These are phyloP conservation scores for Aspergillus terreus DNA, from an alignment of 2,329 filamentous ascomycete genomes.

Conservation along the genomic window DNA sequence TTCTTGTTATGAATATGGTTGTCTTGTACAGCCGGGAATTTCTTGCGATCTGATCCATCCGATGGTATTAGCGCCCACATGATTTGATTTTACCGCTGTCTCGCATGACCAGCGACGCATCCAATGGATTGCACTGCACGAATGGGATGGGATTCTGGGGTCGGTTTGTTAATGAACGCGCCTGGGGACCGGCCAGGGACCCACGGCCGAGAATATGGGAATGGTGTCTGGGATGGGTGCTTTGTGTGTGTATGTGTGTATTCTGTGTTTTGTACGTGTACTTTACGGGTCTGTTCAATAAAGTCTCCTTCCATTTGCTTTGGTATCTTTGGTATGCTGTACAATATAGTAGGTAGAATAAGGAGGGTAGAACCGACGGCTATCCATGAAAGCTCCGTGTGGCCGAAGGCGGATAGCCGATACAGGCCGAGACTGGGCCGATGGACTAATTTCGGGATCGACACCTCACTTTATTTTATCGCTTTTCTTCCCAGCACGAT, in stretches of 20 bases:
- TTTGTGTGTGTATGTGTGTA: not conserved
- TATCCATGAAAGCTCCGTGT: constrained; percentile 25
- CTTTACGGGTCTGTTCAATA: not conserved
- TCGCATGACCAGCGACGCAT: not conserved
- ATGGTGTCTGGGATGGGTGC: constrained; percentile 8
- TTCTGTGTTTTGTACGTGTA: constrained; percentile 7
- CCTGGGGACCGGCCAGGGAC: not conserved
- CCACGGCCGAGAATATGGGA: constrained; percentile 2
- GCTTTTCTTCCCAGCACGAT: not conserved
- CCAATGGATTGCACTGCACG: not conserved
- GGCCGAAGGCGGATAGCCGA: constrained; percentile 32
- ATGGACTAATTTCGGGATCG: constrained; percentile 1
- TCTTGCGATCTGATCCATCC: too few relatives aligned
- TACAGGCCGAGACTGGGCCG: constrained; percentile 29
- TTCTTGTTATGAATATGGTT: not conserved
- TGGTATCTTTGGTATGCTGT: not conserved
- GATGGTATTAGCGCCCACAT: too few relatives aligned
- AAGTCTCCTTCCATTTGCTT: not conserved
- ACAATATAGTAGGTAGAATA: not conserved
- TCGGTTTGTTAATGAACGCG: not conserved
- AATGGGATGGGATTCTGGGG: not conserved
- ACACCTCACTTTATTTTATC: not conserved
- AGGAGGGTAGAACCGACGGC: not conserved
- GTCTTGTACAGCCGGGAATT: too few relatives aligned
- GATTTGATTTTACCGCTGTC: not conserved